These are phyloP conservation scores for Euphorbia pulcherrima DNA, from an alignment of 345 rosid species.

Conservation along the genomic window DNA sequence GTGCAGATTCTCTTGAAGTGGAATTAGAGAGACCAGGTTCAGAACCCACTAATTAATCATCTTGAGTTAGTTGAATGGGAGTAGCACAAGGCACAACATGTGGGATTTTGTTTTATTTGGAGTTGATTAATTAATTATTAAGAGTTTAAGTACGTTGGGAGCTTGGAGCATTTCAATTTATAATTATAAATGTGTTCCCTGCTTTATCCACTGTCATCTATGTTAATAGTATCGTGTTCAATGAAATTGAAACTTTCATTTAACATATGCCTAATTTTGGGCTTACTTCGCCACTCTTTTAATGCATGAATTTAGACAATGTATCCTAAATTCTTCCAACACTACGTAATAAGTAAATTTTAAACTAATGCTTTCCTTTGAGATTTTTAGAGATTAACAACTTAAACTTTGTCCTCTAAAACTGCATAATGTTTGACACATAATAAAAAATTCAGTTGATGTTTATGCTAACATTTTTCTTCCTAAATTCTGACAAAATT, in stretches of 20 bases:
- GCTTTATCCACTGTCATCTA: neutral
- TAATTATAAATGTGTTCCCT: constrained; percentile 7
- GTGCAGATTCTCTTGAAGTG: neutral
- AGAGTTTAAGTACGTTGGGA: neutral
- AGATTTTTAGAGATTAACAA: too few species aligned
- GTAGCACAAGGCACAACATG: constrained; percentile 41
- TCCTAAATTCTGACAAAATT: too few species aligned
- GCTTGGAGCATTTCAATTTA: constrained; percentile 14
- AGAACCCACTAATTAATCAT: neutral
- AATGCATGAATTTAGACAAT: neutral
- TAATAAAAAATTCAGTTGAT: too few species aligned
- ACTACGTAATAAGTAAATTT: too few species aligned
- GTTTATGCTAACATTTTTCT: too few species aligned
- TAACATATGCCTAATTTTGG: neutral
- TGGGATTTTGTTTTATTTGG: constrained; percentile 31
- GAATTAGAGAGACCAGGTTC: constrained; percentile 8
- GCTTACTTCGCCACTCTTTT: neutral
- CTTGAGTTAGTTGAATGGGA: constrained; percentile 4
- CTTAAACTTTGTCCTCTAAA: too few species aligned
- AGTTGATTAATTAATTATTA: constrained; percentile 4
- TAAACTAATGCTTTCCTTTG: too few species aligned
- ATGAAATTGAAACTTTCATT: constrained; percentile 1
- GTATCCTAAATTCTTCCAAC: neutral
- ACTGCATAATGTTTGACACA: too few species aligned
- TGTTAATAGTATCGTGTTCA: neutral